phyloP scores from a whole-genome alignment of 169 alveolate species.

The Theileria annulata region DNA sequence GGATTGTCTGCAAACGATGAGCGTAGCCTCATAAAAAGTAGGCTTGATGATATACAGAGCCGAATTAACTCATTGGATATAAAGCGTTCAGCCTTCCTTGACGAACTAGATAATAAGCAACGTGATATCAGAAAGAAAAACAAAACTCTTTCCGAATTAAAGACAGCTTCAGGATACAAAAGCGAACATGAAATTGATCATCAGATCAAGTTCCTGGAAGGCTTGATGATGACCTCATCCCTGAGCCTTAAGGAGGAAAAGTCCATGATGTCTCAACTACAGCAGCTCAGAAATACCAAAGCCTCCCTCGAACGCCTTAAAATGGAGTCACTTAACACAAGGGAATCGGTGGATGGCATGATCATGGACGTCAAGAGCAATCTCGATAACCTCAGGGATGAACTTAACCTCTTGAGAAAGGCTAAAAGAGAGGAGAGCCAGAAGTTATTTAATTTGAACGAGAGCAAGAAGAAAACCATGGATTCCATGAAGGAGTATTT shows the following conservation, averaged over 20 bases:
- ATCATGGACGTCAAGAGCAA: conserved; percentile 54
- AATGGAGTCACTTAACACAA: conserved; percentile 64
- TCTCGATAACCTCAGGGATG: conserved; percentile 53
- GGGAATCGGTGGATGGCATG: conserved; percentile 54
- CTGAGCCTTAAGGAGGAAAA: conserved; percentile 78
- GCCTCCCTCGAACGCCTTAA: conserved; percentile 65
- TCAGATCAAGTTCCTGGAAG: conserved; percentile 72
- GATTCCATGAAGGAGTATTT: conserved; percentile 43
- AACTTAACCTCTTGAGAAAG: conserved; percentile 54
- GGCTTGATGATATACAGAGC: conserved; percentile 68
- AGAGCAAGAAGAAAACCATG: conserved; percentile 49
- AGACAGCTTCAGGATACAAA: conserved; percentile 70
- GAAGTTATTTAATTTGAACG: conserved; percentile 36
- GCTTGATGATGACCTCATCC: conserved; percentile 73
- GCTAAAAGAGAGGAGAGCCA: conserved; percentile 56
- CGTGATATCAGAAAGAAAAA: conserved; percentile 70
- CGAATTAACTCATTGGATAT: conserved; percentile 69
- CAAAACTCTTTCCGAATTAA: conserved; percentile 67
- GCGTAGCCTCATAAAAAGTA: conserved; percentile 65
- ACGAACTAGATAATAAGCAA: conserved; percentile 69
- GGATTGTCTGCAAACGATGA: conserved; percentile 72
- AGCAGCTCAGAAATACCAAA: conserved; percentile 70
- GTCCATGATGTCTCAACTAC: conserved; percentile 70
- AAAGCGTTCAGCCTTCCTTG: conserved; percentile 68
- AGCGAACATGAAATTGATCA: conserved; percentile 74